phyloP scores from a whole-genome alignment of 441 rosid species.

The Pelargonium exstipulatum region DNA sequence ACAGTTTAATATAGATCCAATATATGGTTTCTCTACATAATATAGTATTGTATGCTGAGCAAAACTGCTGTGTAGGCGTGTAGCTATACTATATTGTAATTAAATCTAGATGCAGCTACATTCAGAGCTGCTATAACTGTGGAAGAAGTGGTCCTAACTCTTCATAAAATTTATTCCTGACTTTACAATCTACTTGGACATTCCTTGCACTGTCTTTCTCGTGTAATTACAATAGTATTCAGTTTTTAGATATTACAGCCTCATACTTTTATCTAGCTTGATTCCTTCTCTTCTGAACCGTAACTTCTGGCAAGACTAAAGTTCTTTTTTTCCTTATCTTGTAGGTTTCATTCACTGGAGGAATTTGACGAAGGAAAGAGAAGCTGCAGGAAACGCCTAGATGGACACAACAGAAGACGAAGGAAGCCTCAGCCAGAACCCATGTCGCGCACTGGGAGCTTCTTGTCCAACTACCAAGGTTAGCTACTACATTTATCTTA shows the following conservation, averaged over 20 bases:
- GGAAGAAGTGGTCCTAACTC: background rate
- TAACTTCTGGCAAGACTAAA: background rate
- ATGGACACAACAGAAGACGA: slow-evolving; percentile 74
- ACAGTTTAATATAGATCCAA: too few relatives aligned
- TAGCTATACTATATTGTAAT: background rate
- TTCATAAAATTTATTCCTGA: background rate
- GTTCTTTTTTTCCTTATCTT: slow-evolving; percentile 8
- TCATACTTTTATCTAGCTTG: background rate
- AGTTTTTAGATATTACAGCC: background rate
- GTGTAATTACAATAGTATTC: background rate
- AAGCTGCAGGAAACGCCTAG: slow-evolving; percentile 93
- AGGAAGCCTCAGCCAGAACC: slow-evolving; percentile 73
- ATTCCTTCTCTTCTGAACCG: background rate
- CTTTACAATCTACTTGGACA: background rate
- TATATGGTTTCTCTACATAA: background rate
- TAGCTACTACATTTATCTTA: slow-evolving; percentile 18
- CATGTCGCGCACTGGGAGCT: slow-evolving; percentile 32
- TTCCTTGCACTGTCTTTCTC: background rate
- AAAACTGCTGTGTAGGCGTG: background rate
- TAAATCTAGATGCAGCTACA: background rate
- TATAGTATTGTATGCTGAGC: background rate
- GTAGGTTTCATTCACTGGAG: slow-evolving; percentile 74
- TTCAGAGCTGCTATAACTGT: slow-evolving; percentile 5
- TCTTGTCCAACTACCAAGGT: slow-evolving; percentile 45
- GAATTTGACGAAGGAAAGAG: slow-evolving; percentile 88